These are phyloP conservation scores for Apiospora malaysiana DNA, from an alignment of 2,329 filamentous ascomycete genomes.

Conservation along the genomic window DNA sequence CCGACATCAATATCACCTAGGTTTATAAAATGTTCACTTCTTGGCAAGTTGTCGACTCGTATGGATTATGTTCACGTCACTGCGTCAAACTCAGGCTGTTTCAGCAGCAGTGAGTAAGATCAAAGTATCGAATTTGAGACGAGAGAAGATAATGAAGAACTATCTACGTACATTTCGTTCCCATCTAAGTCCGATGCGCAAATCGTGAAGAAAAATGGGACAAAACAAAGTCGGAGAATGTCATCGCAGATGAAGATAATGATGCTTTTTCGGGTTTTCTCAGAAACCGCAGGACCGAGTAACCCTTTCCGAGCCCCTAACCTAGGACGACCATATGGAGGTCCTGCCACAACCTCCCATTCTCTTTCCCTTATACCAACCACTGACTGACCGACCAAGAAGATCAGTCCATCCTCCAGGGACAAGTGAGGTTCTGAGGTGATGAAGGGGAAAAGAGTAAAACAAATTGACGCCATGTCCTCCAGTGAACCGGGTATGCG, in stretches of 20 bases:
- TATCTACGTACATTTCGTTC: constrained; percentile 13
- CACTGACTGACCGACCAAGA: constrained; percentile 2
- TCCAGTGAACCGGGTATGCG: constrained; percentile 1
- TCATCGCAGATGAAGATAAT: constrained; percentile 20
- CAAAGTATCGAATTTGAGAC: background rate
- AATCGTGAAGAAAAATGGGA: background rate
- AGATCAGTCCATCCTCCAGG: constrained; percentile 20
- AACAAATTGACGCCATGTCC: background rate
- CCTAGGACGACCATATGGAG: background rate
- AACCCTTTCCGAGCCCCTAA: background rate
- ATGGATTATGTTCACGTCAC: background rate
- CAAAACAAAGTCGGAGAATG: constrained; percentile 3
- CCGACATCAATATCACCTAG: background rate
- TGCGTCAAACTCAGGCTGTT: background rate
- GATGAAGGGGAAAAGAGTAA: background rate
- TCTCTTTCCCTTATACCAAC: background rate
- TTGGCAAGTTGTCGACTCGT: background rate
- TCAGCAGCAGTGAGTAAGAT: background rate
- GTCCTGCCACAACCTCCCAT: background rate
- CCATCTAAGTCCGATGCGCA: constrained; percentile 16
- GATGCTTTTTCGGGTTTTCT: constrained; percentile 14
- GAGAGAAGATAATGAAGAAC: background rate
- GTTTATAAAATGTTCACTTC: background rate
- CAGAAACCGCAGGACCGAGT: constrained; percentile 1
- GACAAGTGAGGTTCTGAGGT: constrained; percentile 10